A percentile compares a stretch with the other conserved stretches of the same genome.
Conservation (phyloP, 1,284 basidiomycete species). For the Chalciporus sp. region DNA sequence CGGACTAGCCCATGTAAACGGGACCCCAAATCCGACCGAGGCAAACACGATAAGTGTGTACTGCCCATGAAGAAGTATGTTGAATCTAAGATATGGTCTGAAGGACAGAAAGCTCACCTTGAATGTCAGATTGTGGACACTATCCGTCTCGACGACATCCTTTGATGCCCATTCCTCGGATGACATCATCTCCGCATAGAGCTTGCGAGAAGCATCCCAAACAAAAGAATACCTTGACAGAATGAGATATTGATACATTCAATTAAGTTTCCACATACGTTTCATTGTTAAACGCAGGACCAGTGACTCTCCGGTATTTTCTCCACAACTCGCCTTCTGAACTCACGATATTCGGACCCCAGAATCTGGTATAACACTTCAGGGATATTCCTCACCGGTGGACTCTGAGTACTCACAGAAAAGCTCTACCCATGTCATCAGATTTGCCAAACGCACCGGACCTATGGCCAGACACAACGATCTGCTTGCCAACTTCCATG, state of each 20-base stretch:
- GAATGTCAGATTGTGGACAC: conserved; percentile 44
- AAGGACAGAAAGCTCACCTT: conserved; percentile 38
- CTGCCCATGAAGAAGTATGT: conserved; percentile 25
- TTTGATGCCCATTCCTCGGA: conserved; percentile 46
- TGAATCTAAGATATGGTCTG: background rate
- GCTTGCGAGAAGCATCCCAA: conserved; percentile 44
- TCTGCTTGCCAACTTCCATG: conserved; percentile 50
- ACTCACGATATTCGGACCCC: conserved; percentile 49
- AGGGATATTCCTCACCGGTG: background rate
- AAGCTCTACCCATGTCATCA: conserved; percentile 25
- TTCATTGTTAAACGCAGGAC: conserved; percentile 50
- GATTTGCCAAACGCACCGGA: conserved; percentile 46
- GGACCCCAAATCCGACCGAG: conserved; percentile 53
- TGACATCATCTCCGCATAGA: conserved; percentile 48
- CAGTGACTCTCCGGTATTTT: conserved; percentile 50
- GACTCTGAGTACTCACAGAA: conserved; percentile 6
- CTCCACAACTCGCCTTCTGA: conserved; percentile 48
- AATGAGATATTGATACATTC: background rate
- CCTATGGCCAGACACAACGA: conserved; percentile 42
- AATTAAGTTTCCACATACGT: conserved; percentile 36
- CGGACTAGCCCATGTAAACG: conserved; percentile 44
- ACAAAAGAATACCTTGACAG: conserved; percentile 44
- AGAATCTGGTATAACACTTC: conserved; percentile 34
- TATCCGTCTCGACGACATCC: conserved; percentile 38
- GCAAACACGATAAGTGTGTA: conserved; percentile 51